Evolutionary conservation across 192 early-diverging fungal species (phyloP).

Genomic region (Allomyces macrogynus): DNA sequence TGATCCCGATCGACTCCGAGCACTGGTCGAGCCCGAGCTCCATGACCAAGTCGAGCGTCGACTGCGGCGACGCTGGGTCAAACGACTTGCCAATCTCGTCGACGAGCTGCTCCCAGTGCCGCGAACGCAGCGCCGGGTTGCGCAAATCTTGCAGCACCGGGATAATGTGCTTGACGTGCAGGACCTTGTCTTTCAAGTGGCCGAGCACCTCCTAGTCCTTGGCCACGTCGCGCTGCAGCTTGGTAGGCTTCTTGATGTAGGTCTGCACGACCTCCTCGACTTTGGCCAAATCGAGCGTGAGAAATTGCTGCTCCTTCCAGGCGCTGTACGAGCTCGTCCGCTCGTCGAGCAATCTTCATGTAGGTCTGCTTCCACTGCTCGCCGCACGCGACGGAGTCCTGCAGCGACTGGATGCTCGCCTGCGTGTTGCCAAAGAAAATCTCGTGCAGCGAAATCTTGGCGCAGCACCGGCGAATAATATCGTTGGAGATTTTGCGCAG

Average conservation of each 20-base stretch:
- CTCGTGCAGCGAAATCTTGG: slow-evolving; percentile 37
- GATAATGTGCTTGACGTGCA: slow-evolving; percentile 59
- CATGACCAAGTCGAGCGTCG: slow-evolving; percentile 90
- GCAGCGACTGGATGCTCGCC: slow-evolving; percentile 25
- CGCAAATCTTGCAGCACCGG: slow-evolving; percentile 69
- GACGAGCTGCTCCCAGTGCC: slow-evolving; percentile 92
- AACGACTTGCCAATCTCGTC: slow-evolving; percentile 56
- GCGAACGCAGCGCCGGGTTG: slow-evolving; percentile 82
- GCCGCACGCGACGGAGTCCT: slow-evolving; percentile 39
- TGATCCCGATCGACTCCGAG: slow-evolving; percentile 60
- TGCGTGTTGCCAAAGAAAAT: slow-evolving; percentile 43
- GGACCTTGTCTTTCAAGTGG: slow-evolving; percentile 72
- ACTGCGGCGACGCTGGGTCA: slow-evolving; percentile 36
- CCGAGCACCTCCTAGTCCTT: slow-evolving; percentile 62
- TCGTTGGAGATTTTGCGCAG: slow-evolving; percentile 41
- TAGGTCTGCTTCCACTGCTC: slow-evolving; percentile 38
- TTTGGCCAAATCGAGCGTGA: slow-evolving; percentile 27
- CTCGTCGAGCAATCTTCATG: slow-evolving; percentile 23
- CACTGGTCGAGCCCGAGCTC: slow-evolving; percentile 75
- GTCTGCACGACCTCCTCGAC: slow-evolving; percentile 29
- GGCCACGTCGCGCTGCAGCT: slow-evolving; percentile 24
- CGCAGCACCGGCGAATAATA: slow-evolving; percentile 36
- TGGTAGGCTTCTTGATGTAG: slow-evolving; percentile 28
- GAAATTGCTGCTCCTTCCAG: slow-evolving; percentile 23
- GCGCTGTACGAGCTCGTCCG: slow-evolving; percentile 21